Evolutionary conservation across 2,329 filamentous ascomycete genomes (phyloP).

Genomic region (Botrytis elliptica): DNA sequence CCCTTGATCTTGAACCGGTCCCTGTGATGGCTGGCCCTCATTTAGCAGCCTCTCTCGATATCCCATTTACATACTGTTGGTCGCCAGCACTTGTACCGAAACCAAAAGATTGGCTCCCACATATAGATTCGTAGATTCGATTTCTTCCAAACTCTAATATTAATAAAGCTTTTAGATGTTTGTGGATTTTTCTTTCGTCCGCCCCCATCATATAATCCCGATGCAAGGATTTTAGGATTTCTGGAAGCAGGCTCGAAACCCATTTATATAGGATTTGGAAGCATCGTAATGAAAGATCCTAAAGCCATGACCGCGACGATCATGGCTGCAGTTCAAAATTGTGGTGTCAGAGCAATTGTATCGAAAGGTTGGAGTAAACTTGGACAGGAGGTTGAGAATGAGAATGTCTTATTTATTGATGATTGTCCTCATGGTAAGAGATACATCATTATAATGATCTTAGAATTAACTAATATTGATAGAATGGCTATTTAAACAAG

Average conservation of each 20-base stretch:
- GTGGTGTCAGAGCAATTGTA: conserved; percentile 68
- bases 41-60: conserved; percentile 66
- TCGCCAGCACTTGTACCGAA: conserved; percentile 39
- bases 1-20: conserved; percentile 67
- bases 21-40: conserved; percentile 75
- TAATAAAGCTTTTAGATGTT: conserved; percentile 48
- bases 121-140: conserved; percentile 49
- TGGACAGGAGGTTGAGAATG: conserved; percentile 53
- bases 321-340: conserved; percentile 61
- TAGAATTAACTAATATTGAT: not conserved
- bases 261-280: conserved; percentile 74
- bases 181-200: conserved; percentile 75
- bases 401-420: conserved; percentile 68
- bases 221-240: conserved; percentile 44
- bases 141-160: too few species aligned
- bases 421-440: conserved; percentile 62
- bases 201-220: conserved; percentile 56
- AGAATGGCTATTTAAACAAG: conserved; percentile 68
- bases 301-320: conserved; percentile 64
- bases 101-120: conserved; percentile 38
- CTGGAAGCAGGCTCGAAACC: conserved; percentile 56
- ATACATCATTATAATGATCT: too few species aligned
- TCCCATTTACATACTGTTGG: conserved; percentile 74
- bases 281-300: conserved; percentile 71
- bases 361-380: conserved; percentile 75